phyloP scores from a whole-genome alignment of 306 rosid species.

The cucumber (Cucumis sativus) region Cucumber_9930_V3 NC_026659.2:31337501-31338000 shows the following conservation, averaged over 20 bases:
- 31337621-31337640: conserved; percentile 9
- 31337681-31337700: not conserved
- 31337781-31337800: conserved; percentile 8
- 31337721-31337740: not conserved
- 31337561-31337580: conserved; percentile 18
- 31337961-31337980: not conserved
- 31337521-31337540: not conserved
- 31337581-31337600: not conserved
- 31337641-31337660: not conserved
- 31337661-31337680: conserved; percentile 6
- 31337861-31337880: conserved; percentile 5
- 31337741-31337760: not conserved
- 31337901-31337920: not conserved
- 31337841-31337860: not conserved
- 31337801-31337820: conserved; percentile 11
- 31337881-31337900: not conserved
- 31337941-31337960: not conserved
- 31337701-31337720: no score
- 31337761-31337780: not conserved
- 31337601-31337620: conserved; percentile 6
- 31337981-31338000: not conserved
- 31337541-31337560: not conserved
- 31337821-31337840: conserved; percentile 4
- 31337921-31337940: not conserved
- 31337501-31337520: not conserved